phyloP scores from a whole-genome alignment of 2,329 filamentous ascomycete genomes.

The Scolecobasidium constrictum region DNA sequence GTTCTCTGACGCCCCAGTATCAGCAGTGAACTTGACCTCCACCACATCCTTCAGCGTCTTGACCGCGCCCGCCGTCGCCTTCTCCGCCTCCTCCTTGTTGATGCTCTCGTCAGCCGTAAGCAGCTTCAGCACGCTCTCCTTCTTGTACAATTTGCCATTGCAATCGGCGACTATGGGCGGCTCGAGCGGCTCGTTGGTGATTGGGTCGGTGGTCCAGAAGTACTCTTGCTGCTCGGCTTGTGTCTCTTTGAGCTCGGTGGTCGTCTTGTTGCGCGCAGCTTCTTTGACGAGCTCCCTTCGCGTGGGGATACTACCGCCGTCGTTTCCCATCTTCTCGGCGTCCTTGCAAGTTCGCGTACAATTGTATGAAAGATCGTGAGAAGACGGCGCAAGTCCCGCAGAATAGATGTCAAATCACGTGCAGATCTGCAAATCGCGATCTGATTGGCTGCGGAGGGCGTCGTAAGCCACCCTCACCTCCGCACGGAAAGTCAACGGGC shows the following conservation, averaged over 20 bases:
- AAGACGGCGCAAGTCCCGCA: too few relatives aligned
- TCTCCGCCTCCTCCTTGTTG: constrained; percentile 49
- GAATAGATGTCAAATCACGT: too few relatives aligned
- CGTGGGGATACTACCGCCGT: constrained; percentile 92
- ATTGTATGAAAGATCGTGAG: too few relatives aligned
- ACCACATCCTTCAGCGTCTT: constrained; percentile 78
- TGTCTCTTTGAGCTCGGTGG: constrained; percentile 80
- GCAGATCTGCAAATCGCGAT: too few relatives aligned
- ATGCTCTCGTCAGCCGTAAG: constrained; percentile 36
- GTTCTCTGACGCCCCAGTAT: constrained; percentile 19
- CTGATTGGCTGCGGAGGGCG: not conserved
- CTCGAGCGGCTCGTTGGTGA: constrained; percentile 68
- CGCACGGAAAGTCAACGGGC: too few relatives aligned
- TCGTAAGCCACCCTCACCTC: too few relatives aligned
- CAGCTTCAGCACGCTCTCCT: constrained; percentile 72
- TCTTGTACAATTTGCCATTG: constrained; percentile 82
- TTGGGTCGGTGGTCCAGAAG: constrained; percentile 75
- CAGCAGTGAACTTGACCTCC: constrained; percentile 65
- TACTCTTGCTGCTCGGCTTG: constrained; percentile 77
- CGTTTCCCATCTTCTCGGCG: constrained; percentile 76
- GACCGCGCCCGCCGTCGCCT: constrained; percentile 51
- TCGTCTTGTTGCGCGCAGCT: constrained; percentile 70
- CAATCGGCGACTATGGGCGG: constrained; percentile 75
- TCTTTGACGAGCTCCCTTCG: constrained; percentile 93
- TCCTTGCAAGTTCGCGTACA: too few relatives aligned